phyloP scores from a whole-genome alignment of 768 basidiomycete species.

The Cyclocybe aegerita region DNA sequence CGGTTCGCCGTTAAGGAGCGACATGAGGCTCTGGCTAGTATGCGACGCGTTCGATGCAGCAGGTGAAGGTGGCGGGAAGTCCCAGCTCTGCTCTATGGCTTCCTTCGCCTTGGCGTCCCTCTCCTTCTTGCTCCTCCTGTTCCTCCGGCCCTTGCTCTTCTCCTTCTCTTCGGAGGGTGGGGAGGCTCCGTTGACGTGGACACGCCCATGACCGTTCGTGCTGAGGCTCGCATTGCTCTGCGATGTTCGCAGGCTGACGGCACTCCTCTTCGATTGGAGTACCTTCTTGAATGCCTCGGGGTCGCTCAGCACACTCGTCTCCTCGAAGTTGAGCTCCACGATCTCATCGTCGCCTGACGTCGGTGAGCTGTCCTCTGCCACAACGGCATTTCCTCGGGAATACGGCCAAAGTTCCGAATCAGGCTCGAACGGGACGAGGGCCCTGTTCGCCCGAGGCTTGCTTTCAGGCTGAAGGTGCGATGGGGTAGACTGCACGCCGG shows the following conservation, averaged over 20 bases:
- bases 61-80: slow-evolving; percentile 38
- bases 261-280: slow-evolving; percentile 29
- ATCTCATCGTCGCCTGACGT: slow-evolving; percentile 50
- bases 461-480: slow-evolving; percentile 6
- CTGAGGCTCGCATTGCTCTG: no score
- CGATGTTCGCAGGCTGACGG: slow-evolving; percentile 15
- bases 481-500: background rate
- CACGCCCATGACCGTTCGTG: slow-evolving; percentile 8
- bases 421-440: slow-evolving; percentile 59
- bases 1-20: slow-evolving; percentile 4
- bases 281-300: slow-evolving; percentile 52
- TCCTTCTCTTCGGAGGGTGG: slow-evolving; percentile 17
- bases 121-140: slow-evolving; percentile 36
- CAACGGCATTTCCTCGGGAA: slow-evolving; percentile 35
- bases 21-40: background rate
- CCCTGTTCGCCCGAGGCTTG: slow-evolving; percentile 29
- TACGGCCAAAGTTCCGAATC: slow-evolving; percentile 76
- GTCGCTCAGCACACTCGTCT: slow-evolving; percentile 72
- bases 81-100: slow-evolving; percentile 64
- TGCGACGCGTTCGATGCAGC: slow-evolving; percentile 7
- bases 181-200: slow-evolving; percentile 5
- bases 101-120: slow-evolving; percentile 39
- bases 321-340: slow-evolving; percentile 74
- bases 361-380: slow-evolving; percentile 25
- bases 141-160: slow-evolving; percentile 26